phyloP scores from a whole-genome alignment of 139 green algal genomes.

The Pseudopediastrum boryanum region DNA sequence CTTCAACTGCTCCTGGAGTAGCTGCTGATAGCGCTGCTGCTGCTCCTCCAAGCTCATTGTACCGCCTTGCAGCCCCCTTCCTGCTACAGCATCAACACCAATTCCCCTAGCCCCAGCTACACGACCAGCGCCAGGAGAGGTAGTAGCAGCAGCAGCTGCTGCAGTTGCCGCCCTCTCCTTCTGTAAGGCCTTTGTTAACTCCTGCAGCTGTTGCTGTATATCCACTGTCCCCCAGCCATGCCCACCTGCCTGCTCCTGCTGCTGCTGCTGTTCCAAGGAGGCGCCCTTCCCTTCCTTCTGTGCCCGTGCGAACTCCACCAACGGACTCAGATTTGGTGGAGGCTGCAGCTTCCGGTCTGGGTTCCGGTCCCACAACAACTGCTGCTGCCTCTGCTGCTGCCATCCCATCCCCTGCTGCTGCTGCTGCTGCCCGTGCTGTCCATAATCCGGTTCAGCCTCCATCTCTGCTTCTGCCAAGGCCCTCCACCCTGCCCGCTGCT shows the following conservation, averaged over 20 bases:
- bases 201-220: not conserved
- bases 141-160: not conserved
- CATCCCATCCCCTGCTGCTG: not conserved
- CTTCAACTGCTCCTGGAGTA: too few relatives aligned
- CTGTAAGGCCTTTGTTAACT: slow-evolving; percentile 1
- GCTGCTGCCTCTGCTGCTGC: slow-evolving; percentile 10
- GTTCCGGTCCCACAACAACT: not conserved
- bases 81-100: too few relatives aligned
- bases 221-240: not conserved
- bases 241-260: not conserved
- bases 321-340: not conserved
- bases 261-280: not conserved
- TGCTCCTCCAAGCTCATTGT: too few relatives aligned
- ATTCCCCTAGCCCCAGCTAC: too few relatives aligned
- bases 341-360: not conserved
- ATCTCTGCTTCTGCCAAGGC: not conserved
- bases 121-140: not conserved
- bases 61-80: not conserved
- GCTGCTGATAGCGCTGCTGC: too few relatives aligned
- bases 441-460: not conserved
- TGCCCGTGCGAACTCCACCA: not conserved
- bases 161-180: slow-evolving; percentile 2
- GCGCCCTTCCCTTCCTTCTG: not conserved
- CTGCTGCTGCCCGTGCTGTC: not conserved
- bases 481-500: not conserved